phyloP scores from a whole-genome alignment of 2,329 filamentous ascomycete genomes.

The Domatiomyces globalis region DNA sequence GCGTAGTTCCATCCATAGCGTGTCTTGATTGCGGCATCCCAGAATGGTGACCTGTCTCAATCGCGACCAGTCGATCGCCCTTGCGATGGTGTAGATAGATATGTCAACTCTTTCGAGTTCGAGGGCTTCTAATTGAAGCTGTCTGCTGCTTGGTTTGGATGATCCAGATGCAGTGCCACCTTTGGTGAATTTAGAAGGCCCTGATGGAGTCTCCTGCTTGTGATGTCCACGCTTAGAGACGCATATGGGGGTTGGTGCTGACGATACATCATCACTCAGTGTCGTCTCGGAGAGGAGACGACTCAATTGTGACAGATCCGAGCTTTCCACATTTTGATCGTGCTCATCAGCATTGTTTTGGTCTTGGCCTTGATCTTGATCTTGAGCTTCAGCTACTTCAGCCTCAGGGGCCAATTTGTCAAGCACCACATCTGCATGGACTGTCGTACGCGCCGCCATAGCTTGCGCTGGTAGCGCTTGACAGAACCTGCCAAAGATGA shows the following conservation, averaged over 20 bases:
- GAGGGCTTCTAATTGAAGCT: slow-evolving; percentile 53
- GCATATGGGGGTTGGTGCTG: background rate
- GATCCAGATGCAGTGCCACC: too few relatives aligned
- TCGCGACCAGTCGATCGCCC: slow-evolving; percentile 59
- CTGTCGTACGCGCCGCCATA: background rate
- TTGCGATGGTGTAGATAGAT: slow-evolving; percentile 56
- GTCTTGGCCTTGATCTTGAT: slow-evolving; percentile 3
- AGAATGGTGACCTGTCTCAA: slow-evolving; percentile 61
- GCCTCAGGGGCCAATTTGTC: background rate
- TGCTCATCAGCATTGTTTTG: background rate
- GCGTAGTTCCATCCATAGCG: slow-evolving; percentile 59
- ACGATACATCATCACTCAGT: background rate
- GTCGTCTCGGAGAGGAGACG: slow-evolving; percentile 11
- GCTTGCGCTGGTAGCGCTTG: slow-evolving; percentile 26
- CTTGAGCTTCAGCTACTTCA: background rate
- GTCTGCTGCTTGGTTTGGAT: slow-evolving; percentile 16
- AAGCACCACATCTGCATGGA: slow-evolving; percentile 1
- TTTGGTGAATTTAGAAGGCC: background rate
- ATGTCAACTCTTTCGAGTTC: slow-evolving; percentile 62
- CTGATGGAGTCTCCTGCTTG: background rate
- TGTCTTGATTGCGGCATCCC: slow-evolving; percentile 57
- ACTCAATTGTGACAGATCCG: slow-evolving; percentile 13
- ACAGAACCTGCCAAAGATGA: slow-evolving; percentile 53
- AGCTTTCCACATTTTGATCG: background rate
- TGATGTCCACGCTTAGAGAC: background rate